A percentile compares a stretch with the other conserved stretches of the same genome.
phyloP scores from a whole-genome alignment of 192 early-diverging fungal genomes.

The Backusella westeae region DNA sequence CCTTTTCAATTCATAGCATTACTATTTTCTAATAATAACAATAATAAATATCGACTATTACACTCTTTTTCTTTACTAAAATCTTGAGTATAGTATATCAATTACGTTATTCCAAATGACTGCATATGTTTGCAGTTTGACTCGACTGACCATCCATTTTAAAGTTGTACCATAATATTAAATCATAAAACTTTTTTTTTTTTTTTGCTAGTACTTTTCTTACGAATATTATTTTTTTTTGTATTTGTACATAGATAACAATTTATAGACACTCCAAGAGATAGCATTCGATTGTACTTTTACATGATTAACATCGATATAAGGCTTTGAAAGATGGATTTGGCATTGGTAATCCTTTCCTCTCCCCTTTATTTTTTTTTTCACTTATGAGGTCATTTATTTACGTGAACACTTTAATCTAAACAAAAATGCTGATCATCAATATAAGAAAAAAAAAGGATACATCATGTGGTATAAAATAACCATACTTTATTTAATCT shows the following conservation, averaged over 20 bases:
- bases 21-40: neutral
- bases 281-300: neutral
- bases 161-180: neutral
- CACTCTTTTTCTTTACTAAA: neutral
- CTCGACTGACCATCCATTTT: neutral
- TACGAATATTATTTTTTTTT: neutral
- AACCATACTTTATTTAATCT: neutral
- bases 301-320: neutral
- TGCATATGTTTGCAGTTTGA: neutral
- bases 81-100: neutral
- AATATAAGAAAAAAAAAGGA: too few relatives aligned
- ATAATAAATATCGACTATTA: neutral
- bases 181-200: neutral
- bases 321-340: neutral
- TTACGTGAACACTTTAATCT: neutral
- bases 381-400: neutral
- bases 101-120: neutral
- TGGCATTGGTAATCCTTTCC: neutral
- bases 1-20: neutral
- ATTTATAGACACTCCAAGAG: neutral
- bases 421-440: neutral
- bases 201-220: neutral
- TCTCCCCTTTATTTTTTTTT: neutral
- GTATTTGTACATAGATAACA: neutral
- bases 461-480: neutral